These are phyloP conservation scores for Neurospora africana DNA, from an alignment of 495 filamentous ascomycete genomes.

Conservation along the genomic window DNA sequence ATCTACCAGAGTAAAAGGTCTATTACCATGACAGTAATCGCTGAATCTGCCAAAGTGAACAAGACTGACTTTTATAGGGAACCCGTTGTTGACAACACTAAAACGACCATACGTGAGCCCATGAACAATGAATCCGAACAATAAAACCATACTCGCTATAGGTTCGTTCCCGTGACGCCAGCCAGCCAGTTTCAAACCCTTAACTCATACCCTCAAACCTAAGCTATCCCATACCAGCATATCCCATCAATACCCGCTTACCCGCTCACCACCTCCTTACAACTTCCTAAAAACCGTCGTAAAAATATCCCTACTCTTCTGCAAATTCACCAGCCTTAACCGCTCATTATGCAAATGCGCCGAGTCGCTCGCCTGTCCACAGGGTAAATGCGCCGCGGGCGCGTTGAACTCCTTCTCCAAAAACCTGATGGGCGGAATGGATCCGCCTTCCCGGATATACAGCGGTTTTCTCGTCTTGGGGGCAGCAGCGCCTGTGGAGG, in stretches of 20 bases:
- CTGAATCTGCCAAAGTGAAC: background rate
- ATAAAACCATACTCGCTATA: background rate
- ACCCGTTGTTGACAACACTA: background rate
- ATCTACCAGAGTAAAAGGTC: background rate
- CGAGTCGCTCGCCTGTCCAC: slow-evolving; percentile 87
- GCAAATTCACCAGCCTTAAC: slow-evolving; percentile 73
- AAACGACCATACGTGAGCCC: background rate
- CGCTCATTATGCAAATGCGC: slow-evolving; percentile 95
- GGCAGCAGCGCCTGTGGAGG: background rate
- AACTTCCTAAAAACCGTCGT: slow-evolving; percentile 61
- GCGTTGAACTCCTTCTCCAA: slow-evolving; percentile 90
- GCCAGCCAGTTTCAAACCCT: background rate
- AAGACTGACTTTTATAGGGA: background rate
- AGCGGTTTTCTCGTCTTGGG: slow-evolving; percentile 47
- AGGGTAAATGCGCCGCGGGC: slow-evolving; percentile 86
- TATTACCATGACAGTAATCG: background rate
- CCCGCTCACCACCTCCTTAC: background rate
- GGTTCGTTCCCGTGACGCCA: background rate
- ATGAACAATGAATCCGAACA: background rate
- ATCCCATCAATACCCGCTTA: too few species aligned
- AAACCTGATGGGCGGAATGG: slow-evolving; percentile 86
- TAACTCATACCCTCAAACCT: too few species aligned
- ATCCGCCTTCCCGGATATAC: slow-evolving; percentile 92
- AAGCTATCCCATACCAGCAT: too few species aligned
- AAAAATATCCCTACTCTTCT: slow-evolving; percentile 88